phyloP scores from a whole-genome alignment of 768 basidiomycete genomes.

The Russula lepida region DNA sequence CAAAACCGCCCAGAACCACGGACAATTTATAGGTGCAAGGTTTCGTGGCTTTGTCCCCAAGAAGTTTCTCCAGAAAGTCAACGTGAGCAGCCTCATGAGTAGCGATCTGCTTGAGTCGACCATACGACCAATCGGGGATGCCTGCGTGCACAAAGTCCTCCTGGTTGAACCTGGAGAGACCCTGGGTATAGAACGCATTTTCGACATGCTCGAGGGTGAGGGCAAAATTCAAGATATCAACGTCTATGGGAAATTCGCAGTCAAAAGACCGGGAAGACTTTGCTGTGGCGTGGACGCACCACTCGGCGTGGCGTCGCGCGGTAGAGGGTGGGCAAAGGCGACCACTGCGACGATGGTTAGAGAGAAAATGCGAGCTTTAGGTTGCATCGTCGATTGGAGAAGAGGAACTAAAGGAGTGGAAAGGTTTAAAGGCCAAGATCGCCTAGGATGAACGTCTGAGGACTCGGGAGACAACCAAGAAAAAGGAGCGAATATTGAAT shows the following conservation, averaged over 20 bases:
- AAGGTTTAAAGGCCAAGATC: not conserved
- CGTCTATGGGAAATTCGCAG: constrained; percentile 14
- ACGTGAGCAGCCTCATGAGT: constrained; percentile 39
- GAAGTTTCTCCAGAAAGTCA: constrained; percentile 28
- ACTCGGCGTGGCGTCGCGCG: constrained; percentile 3
- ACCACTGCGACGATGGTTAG: not conserved
- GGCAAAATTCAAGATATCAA: constrained; percentile 28
- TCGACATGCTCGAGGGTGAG: constrained; percentile 34
- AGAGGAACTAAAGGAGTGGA: constrained; percentile 13
- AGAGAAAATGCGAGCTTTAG: not conserved
- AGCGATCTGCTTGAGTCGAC: constrained; percentile 30
- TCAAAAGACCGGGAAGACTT: not conserved
- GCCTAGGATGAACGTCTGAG: constrained; percentile 1
- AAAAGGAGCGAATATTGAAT: not conserved
- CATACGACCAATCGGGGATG: constrained; percentile 31
- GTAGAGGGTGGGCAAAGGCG: constrained; percentile 10
- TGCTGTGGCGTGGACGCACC: constrained; percentile 3
- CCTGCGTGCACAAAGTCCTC: constrained; percentile 33
- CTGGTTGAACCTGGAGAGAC: constrained; percentile 31
- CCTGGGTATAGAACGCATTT: constrained; percentile 29
- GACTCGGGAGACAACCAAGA: constrained; percentile 7
- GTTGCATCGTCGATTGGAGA: constrained; percentile 5
- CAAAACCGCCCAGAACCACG: not conserved
- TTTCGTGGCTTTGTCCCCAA: constrained; percentile 31
- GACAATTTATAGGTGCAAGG: constrained; percentile 36